A percentile compares a stretch with the other conserved stretches of the same genome.
Evolutionary conservation across 495 filamentous ascomycete species (phyloP).

Genomic region (Xylaria bambusicola): DNA sequence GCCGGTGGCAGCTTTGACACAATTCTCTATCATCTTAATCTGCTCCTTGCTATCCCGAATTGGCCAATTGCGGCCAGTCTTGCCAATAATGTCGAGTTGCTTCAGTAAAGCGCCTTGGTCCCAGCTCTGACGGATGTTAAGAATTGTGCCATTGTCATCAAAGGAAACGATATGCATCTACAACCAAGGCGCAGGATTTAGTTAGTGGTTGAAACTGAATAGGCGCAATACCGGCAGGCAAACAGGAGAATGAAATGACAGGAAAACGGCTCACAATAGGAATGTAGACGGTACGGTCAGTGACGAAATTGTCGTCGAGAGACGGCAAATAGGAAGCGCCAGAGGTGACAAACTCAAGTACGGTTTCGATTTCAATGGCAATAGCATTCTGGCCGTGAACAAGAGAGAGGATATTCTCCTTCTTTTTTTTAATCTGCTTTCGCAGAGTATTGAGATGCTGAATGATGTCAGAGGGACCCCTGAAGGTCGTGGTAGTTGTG

Average conservation of each 20-base stretch:
- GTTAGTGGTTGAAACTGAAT: constrained; percentile 30
- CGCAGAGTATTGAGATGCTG: constrained; percentile 71
- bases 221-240: neutral
- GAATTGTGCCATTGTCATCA: constrained; percentile 71
- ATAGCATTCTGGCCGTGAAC: constrained; percentile 71
- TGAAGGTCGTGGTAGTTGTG: constrained; percentile 77
- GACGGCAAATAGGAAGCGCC: constrained; percentile 88
- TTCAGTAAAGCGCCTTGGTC: constrained; percentile 93
- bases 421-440: constrained; percentile 74
- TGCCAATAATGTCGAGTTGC: constrained; percentile 90
- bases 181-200: constrained; percentile 14
- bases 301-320: constrained; percentile 91
- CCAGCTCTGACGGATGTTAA: constrained; percentile 86
- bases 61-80: constrained; percentile 86
- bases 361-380: constrained; percentile 77
- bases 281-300: constrained; percentile 78
- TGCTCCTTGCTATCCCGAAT: constrained; percentile 90
- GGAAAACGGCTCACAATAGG: constrained; percentile 86
- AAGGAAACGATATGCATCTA: constrained; percentile 92
- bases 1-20: constrained; percentile 43
- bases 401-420: constrained; percentile 68
- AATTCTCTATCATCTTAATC: constrained; percentile 65
- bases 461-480: constrained; percentile 68
- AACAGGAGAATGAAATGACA: too few species aligned
- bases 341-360: constrained; percentile 74